A percentile compares a stretch with the other conserved stretches of the same genome.
These are phyloP conservation scores for Russula abietina DNA, from an alignment of 768 basidiomycete genomes.

Conservation along the genomic window DNA sequence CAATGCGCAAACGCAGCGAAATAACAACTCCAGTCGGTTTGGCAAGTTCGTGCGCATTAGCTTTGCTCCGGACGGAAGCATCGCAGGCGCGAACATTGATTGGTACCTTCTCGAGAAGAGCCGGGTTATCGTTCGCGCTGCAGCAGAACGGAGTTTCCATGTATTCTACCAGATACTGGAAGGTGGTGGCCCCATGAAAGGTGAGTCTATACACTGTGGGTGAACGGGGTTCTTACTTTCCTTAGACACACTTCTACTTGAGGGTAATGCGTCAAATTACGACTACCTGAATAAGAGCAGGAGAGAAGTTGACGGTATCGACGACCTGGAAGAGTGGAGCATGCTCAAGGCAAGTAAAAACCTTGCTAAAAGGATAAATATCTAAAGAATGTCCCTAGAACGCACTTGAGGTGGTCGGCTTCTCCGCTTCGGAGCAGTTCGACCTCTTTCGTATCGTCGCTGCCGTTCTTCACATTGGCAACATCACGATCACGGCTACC, in stretches of 20 bases:
- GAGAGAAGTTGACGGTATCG: slow-evolving; percentile 89
- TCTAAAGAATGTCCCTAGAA: slow-evolving; percentile 38
- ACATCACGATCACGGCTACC: slow-evolving; percentile 75
- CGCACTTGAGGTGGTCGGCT: slow-evolving; percentile 87
- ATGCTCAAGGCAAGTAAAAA: slow-evolving; percentile 56
- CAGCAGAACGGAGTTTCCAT: slow-evolving; percentile 90
- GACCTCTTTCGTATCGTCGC: slow-evolving; percentile 93
- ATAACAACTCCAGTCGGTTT: slow-evolving; percentile 98
- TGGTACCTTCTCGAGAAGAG: slow-evolving; percentile 99
- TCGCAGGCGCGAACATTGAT: slow-evolving; percentile 96
- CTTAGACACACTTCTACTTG: slow-evolving; percentile 69
- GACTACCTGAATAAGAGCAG: slow-evolving; percentile 88
- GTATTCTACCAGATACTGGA: slow-evolving; percentile 94
- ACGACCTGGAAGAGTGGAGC: slow-evolving; percentile 87
- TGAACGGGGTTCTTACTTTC: slow-evolving; percentile 9
- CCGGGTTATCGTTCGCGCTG: slow-evolving; percentile 80
- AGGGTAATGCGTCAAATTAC: slow-evolving; percentile 71
- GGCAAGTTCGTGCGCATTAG: slow-evolving; percentile 97
- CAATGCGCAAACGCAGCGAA: slow-evolving; percentile 96
- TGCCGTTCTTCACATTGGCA: slow-evolving; percentile 91
- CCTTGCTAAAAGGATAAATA: background rate
- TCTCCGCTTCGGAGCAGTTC: slow-evolving; percentile 75
- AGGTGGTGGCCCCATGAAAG: slow-evolving; percentile 63
- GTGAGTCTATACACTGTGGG: slow-evolving; percentile 37
- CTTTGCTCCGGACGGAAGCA: slow-evolving; percentile 89